Conservation (phyloP, 352 stramenopile genomes). For the Phytophthora pini region DNA sequence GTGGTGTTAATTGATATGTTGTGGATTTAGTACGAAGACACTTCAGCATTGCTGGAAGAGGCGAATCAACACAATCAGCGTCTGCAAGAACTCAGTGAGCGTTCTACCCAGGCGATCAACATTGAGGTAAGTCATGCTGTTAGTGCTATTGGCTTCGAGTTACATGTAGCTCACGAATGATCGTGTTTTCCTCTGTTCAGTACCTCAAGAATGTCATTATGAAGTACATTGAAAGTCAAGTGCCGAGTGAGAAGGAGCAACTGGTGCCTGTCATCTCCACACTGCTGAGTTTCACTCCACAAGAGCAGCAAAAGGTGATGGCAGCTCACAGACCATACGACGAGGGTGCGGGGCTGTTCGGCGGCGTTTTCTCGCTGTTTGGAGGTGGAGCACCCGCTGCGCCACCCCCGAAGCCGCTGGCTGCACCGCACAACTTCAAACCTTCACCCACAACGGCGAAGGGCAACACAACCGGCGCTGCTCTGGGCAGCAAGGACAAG, state of each 20-base stretch:
- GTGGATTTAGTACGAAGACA: conserved; percentile 61
- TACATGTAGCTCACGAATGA: conserved; percentile 8
- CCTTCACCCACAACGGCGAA: conserved; percentile 34
- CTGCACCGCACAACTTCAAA: conserved; percentile 52
- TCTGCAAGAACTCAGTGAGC: conserved; percentile 53
- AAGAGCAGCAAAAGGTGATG: conserved; percentile 69
- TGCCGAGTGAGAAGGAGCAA: conserved; percentile 75
- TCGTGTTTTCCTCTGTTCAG: conserved; percentile 33
- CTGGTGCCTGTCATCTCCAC: conserved; percentile 83
- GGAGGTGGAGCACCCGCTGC: conserved; percentile 36
- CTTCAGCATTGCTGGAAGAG: conserved; percentile 53
- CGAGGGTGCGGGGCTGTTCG: conserved; percentile 55
- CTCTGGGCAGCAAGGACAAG: conserved; percentile 41
- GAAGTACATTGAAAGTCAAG: conserved; percentile 86
- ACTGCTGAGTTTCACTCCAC: conserved; percentile 73
- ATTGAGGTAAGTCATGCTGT: conserved; percentile 52
- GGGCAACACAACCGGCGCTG: conserved; percentile 24
- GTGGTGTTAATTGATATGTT: conserved; percentile 6
- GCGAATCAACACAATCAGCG: conserved; percentile 64
- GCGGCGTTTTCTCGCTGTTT: conserved; percentile 81
- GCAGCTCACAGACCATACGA: conserved; percentile 48
- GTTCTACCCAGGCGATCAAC: conserved; percentile 56
- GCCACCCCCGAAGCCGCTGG: conserved; percentile 59
- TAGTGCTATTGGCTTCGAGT: neutral
- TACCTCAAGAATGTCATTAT: conserved; percentile 89